Evolutionary conservation across 2,329 filamentous ascomycete species (phyloP).

Genomic region (Biscogniauxia sp.): DNA sequence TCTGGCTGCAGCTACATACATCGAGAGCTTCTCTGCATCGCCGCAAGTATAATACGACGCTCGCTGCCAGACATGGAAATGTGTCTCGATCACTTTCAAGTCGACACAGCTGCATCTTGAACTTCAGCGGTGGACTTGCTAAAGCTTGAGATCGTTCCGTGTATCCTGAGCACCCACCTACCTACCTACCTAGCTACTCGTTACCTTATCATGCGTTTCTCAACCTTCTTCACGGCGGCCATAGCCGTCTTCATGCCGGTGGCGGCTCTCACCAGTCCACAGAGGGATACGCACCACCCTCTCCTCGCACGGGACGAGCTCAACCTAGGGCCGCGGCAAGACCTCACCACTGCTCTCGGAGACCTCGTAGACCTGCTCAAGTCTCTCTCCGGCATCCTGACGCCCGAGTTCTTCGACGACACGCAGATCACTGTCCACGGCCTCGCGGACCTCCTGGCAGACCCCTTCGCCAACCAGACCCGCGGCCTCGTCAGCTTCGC

Average conservation of each 20-base stretch:
- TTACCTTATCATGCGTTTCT: constrained; percentile 4
- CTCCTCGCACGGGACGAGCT: constrained; percentile 1
- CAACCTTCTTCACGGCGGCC: neutral
- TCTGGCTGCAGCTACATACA: neutral
- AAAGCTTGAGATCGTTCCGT: neutral
- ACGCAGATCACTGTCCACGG: constrained; percentile 3
- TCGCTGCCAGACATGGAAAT: neutral
- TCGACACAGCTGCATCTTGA: neutral
- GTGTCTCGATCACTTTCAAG: neutral
- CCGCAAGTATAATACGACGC: neutral
- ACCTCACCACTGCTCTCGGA: constrained; percentile 1
- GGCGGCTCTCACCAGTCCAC: neutral
- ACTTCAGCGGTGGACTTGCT: neutral
- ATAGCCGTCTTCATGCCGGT: constrained; percentile 2
- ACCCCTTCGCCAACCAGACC: constrained; percentile 35
- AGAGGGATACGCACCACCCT: neutral
- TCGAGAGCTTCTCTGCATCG: neutral
- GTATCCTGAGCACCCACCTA: neutral
- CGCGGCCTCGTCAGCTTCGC: constrained; percentile 46
- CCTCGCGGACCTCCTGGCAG: constrained; percentile 8
- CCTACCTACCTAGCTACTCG: neutral
- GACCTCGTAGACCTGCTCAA: constrained; percentile 8
- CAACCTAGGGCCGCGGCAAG: neutral
- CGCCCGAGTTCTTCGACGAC: constrained; percentile 6
- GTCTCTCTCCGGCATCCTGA: constrained; percentile 1